A percentile compares a stretch with the other conserved stretches of the same genome.
Conservation (phyloP, 176 grass and related monocot species). For the Poa pratensis region DNA sequence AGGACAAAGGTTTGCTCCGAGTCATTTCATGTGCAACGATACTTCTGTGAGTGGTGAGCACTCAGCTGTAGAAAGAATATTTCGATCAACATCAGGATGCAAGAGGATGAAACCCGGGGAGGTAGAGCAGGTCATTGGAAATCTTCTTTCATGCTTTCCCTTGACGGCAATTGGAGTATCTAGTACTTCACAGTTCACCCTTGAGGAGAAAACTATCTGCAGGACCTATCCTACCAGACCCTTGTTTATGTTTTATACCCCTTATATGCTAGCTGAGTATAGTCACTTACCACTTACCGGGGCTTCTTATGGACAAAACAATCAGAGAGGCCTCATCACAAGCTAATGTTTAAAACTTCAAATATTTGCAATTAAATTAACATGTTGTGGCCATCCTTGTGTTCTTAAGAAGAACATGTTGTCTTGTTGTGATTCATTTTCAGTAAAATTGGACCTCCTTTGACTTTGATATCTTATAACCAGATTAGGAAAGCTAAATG, state of each 20-base stretch:
- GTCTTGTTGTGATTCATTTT: slow-evolving; percentile 34
- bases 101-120: slow-evolving; percentile 59
- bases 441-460: slow-evolving; percentile 14
- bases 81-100: slow-evolving; percentile 62
- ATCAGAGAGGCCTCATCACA: not conserved
- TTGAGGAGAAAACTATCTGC: slow-evolving; percentile 28
- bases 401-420: not conserved
- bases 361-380: not conserved
- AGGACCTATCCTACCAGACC: slow-evolving; percentile 23
- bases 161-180: slow-evolving; percentile 44
- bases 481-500: slow-evolving; percentile 22
- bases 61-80: slow-evolving; percentile 65
- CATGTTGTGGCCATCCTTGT: slow-evolving; percentile 22
- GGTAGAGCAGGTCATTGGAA: slow-evolving; percentile 57
- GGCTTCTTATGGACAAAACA: slow-evolving; percentile 15
- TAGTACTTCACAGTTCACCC: slow-evolving; percentile 34
- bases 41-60: slow-evolving; percentile 68
- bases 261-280: slow-evolving; percentile 18
- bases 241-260: slow-evolving; percentile 7
- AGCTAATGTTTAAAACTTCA: not conserved
- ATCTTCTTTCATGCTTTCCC: slow-evolving; percentile 45
- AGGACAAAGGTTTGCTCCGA: slow-evolving; percentile 52
- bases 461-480: slow-evolving; percentile 17
- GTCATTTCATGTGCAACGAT: slow-evolving; percentile 57
- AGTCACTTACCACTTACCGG: not conserved